These are phyloP conservation scores for Mycena pura DNA, from an alignment of 768 basidiomycete species.

Conservation along the genomic window DNA sequence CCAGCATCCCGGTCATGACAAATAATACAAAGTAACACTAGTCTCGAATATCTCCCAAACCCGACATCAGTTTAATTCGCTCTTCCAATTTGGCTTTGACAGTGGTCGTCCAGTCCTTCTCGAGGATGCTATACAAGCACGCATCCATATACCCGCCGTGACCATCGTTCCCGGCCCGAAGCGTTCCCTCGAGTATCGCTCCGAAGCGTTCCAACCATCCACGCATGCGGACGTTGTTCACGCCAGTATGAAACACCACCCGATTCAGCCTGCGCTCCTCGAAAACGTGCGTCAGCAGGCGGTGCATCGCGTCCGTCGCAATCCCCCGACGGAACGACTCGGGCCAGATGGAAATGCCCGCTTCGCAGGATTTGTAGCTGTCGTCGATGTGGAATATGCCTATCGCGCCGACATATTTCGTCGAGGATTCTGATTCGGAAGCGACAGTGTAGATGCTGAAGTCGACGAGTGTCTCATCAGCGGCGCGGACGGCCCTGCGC, in stretches of 20 bases:
- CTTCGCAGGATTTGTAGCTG: constrained; percentile 43
- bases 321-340: constrained; percentile 46
- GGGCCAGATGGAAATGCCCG: constrained; percentile 49
- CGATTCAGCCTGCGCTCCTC: constrained; percentile 50
- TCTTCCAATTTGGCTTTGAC: constrained; percentile 30
- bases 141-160: constrained; percentile 44
- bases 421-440: neutral
- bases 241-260: constrained; percentile 47
- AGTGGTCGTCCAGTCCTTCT: constrained; percentile 47
- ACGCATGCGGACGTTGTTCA: constrained; percentile 53
- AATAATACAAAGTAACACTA: no score
- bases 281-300: constrained; percentile 48
- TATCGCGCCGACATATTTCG: constrained; percentile 43
- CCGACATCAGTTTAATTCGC: constrained; percentile 1
- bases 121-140: constrained; percentile 49
- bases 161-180: constrained; percentile 47
- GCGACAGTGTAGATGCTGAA: constrained; percentile 42
- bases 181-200: constrained; percentile 43
- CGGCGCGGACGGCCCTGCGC: constrained; percentile 42
- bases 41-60: no score
- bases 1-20: no score
- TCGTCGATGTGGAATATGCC: constrained; percentile 48
- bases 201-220: constrained; percentile 52
- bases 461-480: constrained; percentile 41
- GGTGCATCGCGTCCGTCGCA: constrained; percentile 53